A percentile compares a stretch with the other conserved stretches of the same genome.
phyloP scores from a whole-genome alignment of 148 eudicot species.

The Drosera capensis region DNA sequence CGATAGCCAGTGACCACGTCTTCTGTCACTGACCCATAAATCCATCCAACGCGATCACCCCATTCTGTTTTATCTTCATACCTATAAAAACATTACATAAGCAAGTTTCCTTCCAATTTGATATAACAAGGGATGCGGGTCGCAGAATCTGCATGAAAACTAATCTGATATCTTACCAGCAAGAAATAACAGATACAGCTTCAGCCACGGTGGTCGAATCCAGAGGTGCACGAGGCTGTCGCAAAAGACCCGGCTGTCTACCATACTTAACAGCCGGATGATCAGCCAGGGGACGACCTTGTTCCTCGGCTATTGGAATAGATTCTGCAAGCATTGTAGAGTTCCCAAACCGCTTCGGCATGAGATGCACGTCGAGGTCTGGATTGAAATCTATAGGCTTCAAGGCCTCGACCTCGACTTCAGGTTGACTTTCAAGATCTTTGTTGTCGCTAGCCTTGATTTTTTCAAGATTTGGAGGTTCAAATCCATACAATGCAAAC shows the following conservation, averaged over 20 bases:
- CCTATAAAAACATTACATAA: constrained; percentile 15
- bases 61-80: constrained; percentile 95
- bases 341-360: constrained; percentile 84
- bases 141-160: too few relatives aligned
- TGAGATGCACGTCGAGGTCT: constrained; percentile 53
- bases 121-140: not conserved
- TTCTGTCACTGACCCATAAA: constrained; percentile 90
- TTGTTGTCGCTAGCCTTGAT: too few relatives aligned
- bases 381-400: constrained; percentile 64
- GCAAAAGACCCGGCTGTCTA: constrained; percentile 67
- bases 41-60: constrained; percentile 97
- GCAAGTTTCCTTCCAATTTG: not conserved
- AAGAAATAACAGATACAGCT: constrained; percentile 86
- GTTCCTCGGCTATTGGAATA: constrained; percentile 71
- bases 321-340: constrained; percentile 70
- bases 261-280: constrained; percentile 87
- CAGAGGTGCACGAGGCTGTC: constrained; percentile 65
- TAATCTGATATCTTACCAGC: constrained; percentile 83
- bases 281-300: constrained; percentile 88
- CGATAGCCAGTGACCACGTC: constrained; percentile 90
- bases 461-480: constrained; percentile 54
- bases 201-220: constrained; percentile 80
- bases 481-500: constrained; percentile 86
- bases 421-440: too few relatives aligned
- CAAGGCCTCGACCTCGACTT: constrained; percentile 37